These are phyloP conservation scores for Helminthosporium solani DNA, from an alignment of 2,329 filamentous ascomycete species.

Conservation along the genomic window DNA sequence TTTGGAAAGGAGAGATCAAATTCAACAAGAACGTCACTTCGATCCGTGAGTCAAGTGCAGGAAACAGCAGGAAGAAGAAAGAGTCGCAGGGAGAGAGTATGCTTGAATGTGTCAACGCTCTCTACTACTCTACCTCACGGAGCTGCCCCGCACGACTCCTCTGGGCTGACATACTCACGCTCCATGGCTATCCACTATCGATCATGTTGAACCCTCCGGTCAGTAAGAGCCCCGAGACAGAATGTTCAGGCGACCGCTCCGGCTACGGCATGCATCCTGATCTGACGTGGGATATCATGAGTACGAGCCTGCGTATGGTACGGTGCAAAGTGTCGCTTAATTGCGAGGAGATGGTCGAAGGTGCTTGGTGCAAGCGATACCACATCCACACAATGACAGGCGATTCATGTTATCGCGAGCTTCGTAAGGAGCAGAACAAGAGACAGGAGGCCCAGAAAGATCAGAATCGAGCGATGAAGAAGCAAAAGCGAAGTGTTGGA, in stretches of 20 bases:
- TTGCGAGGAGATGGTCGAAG: slow-evolving; percentile 29
- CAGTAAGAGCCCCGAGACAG: neutral
- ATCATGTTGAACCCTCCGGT: neutral
- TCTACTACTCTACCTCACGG: slow-evolving; percentile 23
- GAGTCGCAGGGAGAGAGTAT: neutral
- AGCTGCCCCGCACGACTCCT: slow-evolving; percentile 28
- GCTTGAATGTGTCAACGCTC: slow-evolving; percentile 9
- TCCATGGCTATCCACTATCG: slow-evolving; percentile 22
- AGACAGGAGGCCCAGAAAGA: neutral
- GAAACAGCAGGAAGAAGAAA: neutral
- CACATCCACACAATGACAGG: slow-evolving; percentile 29
- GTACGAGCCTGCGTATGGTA: slow-evolving; percentile 23
- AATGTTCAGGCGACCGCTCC: neutral
- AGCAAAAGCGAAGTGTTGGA: neutral
- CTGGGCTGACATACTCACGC: slow-evolving; percentile 35
- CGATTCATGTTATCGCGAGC: slow-evolving; percentile 25
- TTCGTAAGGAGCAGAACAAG: slow-evolving; percentile 2
- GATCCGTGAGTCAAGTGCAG: neutral
- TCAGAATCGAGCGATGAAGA: neutral
- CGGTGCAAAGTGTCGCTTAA: slow-evolving; percentile 30
- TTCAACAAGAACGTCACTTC: neutral
- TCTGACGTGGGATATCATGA: slow-evolving; percentile 27
- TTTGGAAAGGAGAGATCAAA: neutral
- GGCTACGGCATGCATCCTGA: slow-evolving; percentile 14
- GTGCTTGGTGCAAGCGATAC: slow-evolving; percentile 35